phyloP scores from a whole-genome alignment of 2,329 filamentous ascomycete species.

The Calonectria fujianensis region DNA sequence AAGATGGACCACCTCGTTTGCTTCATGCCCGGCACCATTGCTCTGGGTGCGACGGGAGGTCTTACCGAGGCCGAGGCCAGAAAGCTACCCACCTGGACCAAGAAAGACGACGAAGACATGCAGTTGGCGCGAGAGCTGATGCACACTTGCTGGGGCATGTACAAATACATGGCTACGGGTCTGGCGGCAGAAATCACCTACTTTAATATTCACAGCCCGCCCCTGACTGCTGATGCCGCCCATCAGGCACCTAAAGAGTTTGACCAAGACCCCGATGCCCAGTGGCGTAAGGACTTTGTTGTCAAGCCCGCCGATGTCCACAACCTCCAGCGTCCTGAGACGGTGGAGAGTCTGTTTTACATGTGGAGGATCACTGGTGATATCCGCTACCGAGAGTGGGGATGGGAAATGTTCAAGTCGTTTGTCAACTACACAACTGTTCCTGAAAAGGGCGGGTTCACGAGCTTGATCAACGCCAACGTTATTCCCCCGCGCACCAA shows the following conservation, averaged over 20 bases:
- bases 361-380: conserved; percentile 99
- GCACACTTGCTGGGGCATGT: conserved; percentile 99
- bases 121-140: conserved; percentile 90
- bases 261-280: conserved; percentile 70
- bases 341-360: conserved; percentile 96
- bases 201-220: conserved; percentile 85
- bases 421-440: conserved; percentile 92
- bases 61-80: conserved; percentile 84
- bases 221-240: conserved; percentile 73
- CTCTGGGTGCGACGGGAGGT: conserved; percentile 89
- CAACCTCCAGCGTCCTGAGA: conserved; percentile 96
- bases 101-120: conserved; percentile 90
- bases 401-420: conserved; percentile 97
- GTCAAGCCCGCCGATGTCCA: conserved; percentile 90
- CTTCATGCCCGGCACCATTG: conserved; percentile 97
- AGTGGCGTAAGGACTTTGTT: conserved; percentile 86
- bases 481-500: conserved; percentile 79
- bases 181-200: conserved; percentile 97
- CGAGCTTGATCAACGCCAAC: conserved; percentile 85
- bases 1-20: conserved; percentile 99
- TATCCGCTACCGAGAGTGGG: conserved; percentile 92
- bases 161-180: conserved; percentile 90
- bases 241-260: conserved; percentile 70
- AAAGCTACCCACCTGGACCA: conserved; percentile 82
- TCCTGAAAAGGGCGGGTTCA: conserved; percentile 86